A percentile compares a stretch with the other conserved stretches of the same genome.
Conservation (phyloP, 352 stramenopile species). For the Saprolegnia parasitica region DNA sequence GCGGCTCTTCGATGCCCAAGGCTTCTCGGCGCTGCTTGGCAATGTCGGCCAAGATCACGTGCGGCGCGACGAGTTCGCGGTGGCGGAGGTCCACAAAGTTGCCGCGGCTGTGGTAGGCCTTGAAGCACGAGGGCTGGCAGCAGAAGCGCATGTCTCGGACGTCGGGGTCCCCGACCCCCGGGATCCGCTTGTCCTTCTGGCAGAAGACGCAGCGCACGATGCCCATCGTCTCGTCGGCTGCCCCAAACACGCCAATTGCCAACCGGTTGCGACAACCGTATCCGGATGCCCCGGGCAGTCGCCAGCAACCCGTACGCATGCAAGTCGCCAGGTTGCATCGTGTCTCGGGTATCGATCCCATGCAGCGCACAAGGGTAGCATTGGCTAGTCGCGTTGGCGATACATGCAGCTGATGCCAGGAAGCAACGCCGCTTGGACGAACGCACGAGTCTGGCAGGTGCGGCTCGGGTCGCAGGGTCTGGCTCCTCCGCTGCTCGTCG, state of each 20-base stretch:
- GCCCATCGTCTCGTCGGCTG: constrained; percentile 12
- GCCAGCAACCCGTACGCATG: too few species aligned
- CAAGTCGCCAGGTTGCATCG: background rate
- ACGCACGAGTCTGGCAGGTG: too few species aligned
- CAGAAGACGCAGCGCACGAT: constrained; percentile 23
- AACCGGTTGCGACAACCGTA: background rate
- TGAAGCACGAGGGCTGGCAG: constrained; percentile 29
- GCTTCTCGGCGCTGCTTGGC: background rate
- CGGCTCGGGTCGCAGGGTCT: too few species aligned
- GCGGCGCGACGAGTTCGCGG: constrained; percentile 1
- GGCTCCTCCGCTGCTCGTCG: too few species aligned
- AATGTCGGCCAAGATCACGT: constrained; percentile 22
- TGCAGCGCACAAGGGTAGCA: too few species aligned
- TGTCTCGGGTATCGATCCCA: too few species aligned
- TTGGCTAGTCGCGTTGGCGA: too few species aligned
- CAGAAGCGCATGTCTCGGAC: constrained; percentile 1
- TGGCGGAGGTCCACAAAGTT: constrained; percentile 23
- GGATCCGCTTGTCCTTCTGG: constrained; percentile 25
- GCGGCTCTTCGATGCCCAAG: background rate
- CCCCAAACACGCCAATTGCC: background rate
- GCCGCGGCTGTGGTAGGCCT: constrained; percentile 19
- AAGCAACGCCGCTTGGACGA: too few species aligned
- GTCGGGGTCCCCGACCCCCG: background rate
- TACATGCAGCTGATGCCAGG: too few species aligned
- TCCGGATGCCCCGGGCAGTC: background rate